These are phyloP conservation scores for Telfairia occidentalis DNA, from an alignment of 331 rosid species.

Conservation along the genomic window DNA sequence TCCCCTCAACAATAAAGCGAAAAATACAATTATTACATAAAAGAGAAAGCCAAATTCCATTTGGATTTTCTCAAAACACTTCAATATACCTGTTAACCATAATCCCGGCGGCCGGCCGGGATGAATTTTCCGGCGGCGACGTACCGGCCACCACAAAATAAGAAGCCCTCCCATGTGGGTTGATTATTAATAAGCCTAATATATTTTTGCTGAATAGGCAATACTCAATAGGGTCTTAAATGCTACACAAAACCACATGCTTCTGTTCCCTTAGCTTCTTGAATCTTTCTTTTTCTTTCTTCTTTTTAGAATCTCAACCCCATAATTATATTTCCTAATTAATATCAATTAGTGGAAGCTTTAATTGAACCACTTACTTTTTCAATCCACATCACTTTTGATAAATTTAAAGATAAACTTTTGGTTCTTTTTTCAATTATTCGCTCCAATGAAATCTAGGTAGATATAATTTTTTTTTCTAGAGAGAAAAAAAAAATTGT, in stretches of 20 bases:
- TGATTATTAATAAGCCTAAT: not conserved
- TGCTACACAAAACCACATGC: conserved; percentile 9
- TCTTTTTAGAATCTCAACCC: not conserved
- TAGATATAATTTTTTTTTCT: not conserved
- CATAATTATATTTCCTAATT: not conserved
- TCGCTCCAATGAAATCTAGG: not conserved
- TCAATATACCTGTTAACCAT: not conserved
- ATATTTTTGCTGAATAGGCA: not conserved
- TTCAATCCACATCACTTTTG: not conserved
- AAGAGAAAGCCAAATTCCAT: not conserved
- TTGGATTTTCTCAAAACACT: not conserved
- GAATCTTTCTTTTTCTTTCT: not conserved
- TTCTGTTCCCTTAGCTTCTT: conserved; percentile 3
- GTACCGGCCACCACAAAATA: not conserved
- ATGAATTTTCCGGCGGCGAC: not conserved
- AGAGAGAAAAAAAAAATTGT: too few relatives aligned
- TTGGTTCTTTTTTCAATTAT: too few relatives aligned
- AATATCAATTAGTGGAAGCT: not conserved
- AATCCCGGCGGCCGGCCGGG: not conserved
- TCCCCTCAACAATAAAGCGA: too few relatives aligned
- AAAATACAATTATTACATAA: not conserved
- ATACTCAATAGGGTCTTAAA: not conserved
- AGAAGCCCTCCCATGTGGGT: not conserved
- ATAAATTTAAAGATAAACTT: not conserved
- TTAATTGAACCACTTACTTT: not conserved